Percentiles rank a stretch among this genome's conserved stretches.
Evolutionary conservation across 441 rosid species (phyloP).

Genomic region (Mallotus japonicus): DNA sequence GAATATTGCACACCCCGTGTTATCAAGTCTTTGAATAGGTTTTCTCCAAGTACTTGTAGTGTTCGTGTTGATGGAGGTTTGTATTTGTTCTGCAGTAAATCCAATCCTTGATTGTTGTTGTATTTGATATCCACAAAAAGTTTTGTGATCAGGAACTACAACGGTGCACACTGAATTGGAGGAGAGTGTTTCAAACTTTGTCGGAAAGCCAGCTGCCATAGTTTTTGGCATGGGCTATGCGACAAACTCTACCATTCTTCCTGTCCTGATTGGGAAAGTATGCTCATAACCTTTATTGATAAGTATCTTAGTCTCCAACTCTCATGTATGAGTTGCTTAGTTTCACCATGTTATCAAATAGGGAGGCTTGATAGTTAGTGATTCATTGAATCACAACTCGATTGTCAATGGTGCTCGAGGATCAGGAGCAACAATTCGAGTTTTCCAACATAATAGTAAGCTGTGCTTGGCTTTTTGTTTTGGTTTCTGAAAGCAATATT

Average conservation of each 20-base stretch:
- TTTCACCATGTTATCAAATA: slow-evolving; percentile 21
- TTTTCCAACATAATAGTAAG: slow-evolving; percentile 83
- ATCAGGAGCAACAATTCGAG: slow-evolving; percentile 77
- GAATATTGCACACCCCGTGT: slow-evolving; percentile 89
- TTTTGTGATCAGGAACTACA: slow-evolving; percentile 51
- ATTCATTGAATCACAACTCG: slow-evolving; percentile 84
- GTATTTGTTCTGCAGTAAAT: neutral
- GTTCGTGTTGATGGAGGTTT: slow-evolving; percentile 76
- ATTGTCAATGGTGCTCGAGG: slow-evolving; percentile 94
- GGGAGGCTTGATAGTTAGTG: slow-evolving; percentile 86
- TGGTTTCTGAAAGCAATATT: no score
- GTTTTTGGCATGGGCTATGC: slow-evolving; percentile 93
- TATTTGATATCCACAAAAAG: neutral
- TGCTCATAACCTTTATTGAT: neutral
- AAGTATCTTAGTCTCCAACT: neutral
- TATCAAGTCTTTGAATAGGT: slow-evolving; percentile 63
- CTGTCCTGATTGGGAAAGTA: slow-evolving; percentile 75
- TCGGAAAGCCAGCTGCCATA: slow-evolving; percentile 80
- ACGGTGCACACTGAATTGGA: slow-evolving; percentile 64
- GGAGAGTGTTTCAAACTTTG: slow-evolving; percentile 64
- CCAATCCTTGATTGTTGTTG: neutral
- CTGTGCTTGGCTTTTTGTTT: neutral
- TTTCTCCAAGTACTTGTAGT: slow-evolving; percentile 79
- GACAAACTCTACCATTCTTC: slow-evolving; percentile 76
- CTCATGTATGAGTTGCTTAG: no score